Evolutionary conservation across 345 rosid genomes (phyloP).

Genomic region (Brassica juncea): DNA sequence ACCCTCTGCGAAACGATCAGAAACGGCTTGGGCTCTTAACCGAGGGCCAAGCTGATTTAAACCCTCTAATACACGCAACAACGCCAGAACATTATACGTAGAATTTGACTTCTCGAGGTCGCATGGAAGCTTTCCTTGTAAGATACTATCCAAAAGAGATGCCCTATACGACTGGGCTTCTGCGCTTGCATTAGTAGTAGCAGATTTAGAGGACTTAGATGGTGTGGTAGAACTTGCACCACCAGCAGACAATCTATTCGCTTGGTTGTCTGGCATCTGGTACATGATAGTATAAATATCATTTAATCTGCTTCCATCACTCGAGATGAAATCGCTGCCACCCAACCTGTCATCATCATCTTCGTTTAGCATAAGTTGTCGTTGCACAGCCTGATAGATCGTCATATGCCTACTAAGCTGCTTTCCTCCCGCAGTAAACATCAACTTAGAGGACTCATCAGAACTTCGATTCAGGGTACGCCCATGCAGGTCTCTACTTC

Average conservation of each 20-base stretch:
- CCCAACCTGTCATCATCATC: constrained; percentile 90
- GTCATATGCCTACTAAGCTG: constrained; percentile 92
- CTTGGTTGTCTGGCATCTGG: constrained; percentile 83
- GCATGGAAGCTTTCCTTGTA: constrained; percentile 87
- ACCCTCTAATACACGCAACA: constrained; percentile 86
- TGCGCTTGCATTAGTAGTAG: constrained; percentile 45
- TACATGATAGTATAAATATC: constrained; percentile 89
- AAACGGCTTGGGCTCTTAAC: constrained; percentile 63
- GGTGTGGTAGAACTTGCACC: constrained; percentile 56
- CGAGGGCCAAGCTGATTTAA: constrained; percentile 93
- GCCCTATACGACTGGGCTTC: constrained; percentile 54
- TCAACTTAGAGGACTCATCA: constrained; percentile 73
- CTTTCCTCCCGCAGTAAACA: constrained; percentile 86
- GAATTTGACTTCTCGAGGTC: constrained; percentile 92
- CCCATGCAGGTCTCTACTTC: constrained; percentile 90
- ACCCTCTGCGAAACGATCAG: constrained; percentile 75
- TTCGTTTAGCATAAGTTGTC: constrained; percentile 85
- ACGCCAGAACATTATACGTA: constrained; percentile 82
- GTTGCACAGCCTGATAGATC: constrained; percentile 96
- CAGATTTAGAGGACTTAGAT: constrained; percentile 59
- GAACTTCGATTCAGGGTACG: constrained; percentile 63
- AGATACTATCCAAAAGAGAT: constrained; percentile 90
- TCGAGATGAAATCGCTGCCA: constrained; percentile 75
- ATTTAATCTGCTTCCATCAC: constrained; percentile 87
- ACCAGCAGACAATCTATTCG: constrained; percentile 64